Percentiles rank a stretch among this genome's conserved stretches.
phyloP scores from a whole-genome alignment of 768 basidiomycete genomes.

The Hemileccinum rubropunctum region DNA sequence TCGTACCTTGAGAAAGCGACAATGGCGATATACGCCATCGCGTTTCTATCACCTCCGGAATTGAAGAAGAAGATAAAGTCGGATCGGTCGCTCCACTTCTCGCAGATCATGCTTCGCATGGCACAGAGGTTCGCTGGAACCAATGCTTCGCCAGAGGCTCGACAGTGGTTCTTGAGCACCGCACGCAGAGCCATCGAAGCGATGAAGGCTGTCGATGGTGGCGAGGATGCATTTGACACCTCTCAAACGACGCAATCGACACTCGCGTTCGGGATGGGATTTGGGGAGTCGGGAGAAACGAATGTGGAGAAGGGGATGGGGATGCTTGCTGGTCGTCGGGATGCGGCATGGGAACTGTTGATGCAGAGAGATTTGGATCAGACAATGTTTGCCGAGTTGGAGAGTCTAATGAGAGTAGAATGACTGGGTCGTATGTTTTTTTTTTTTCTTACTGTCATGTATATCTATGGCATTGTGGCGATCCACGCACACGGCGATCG shows the following conservation, averaged over 20 bases:
- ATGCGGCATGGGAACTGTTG: constrained; percentile 68
- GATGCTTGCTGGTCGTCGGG: constrained; percentile 68
- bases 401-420: constrained; percentile 72
- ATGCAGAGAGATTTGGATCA: constrained; percentile 72
- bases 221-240: constrained; percentile 69
- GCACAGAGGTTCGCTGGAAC: constrained; percentile 58
- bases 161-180: constrained; percentile 50
- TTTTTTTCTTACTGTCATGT: constrained; percentile 13
- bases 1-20: constrained; percentile 76
- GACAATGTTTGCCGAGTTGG: constrained; percentile 73
- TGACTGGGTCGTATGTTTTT: constrained; percentile 24
- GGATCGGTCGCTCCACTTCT: constrained; percentile 65
- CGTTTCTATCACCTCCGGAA: constrained; percentile 75
- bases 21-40: constrained; percentile 82
- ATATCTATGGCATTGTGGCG: constrained; percentile 11
- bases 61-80: constrained; percentile 69
- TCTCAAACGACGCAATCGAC: constrained; percentile 56
- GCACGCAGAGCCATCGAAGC: constrained; percentile 71
- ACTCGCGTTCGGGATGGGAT: constrained; percentile 84
- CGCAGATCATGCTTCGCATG: constrained; percentile 67
- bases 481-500: constrained; percentile 1
- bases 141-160: constrained; percentile 47
- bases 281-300: constrained; percentile 67
- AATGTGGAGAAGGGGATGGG: constrained; percentile 71
- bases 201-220: constrained; percentile 76